phyloP scores from a whole-genome alignment of 176 grass and related monocot genomes.

The Phyllostachys edulis region DNA sequence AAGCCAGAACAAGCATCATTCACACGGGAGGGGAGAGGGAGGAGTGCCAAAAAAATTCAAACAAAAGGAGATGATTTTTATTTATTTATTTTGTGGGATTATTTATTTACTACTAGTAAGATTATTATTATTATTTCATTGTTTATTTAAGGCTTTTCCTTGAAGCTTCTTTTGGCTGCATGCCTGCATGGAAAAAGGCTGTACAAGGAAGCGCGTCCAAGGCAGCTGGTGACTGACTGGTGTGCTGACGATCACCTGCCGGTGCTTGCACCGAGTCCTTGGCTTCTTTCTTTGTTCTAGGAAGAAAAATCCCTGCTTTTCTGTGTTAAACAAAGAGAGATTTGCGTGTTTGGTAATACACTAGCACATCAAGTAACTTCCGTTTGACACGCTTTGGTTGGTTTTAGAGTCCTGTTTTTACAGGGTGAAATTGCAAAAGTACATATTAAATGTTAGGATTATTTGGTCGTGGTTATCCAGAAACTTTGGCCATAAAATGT shows the following conservation, averaged over 20 bases:
- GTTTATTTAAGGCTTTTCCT: not conserved
- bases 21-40: conserved; percentile 12
- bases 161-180: not conserved
- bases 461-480: not conserved
- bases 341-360: not conserved
- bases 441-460: not conserved
- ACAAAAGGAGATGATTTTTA: not conserved
- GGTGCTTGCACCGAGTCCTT: not conserved
- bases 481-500: not conserved
- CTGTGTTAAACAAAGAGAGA: not conserved
- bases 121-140: not conserved
- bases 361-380: not conserved
- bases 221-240: not conserved
- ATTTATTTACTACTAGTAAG: too few species aligned
- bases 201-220: conserved; percentile 12
- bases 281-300: not conserved
- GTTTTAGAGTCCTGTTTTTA: too few species aligned
- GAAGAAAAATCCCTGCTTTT: not conserved
- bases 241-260: not conserved
- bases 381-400: not conserved
- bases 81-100: not conserved
- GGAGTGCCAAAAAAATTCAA: conserved; percentile 27
- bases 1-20: not conserved
- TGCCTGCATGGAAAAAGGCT: not conserved
- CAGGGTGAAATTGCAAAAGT: not conserved